Base-by-base conservation (phyloP, 2,329 filamentous ascomycete species). In the Hypocrella siamensis region DNA sequence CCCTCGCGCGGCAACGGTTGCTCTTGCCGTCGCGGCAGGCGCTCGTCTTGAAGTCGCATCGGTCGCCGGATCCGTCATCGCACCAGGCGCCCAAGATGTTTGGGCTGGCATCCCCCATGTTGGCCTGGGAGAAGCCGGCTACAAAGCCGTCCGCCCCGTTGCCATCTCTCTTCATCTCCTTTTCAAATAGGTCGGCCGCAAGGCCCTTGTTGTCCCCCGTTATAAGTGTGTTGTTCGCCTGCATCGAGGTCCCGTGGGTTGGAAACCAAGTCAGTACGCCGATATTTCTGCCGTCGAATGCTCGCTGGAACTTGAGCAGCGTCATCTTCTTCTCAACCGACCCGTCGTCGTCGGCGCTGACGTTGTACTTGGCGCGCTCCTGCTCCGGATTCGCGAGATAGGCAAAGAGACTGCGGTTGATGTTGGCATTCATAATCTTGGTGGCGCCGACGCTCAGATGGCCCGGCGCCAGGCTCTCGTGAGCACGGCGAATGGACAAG, bases 181-280 rank as follows among this genome's bases (percentile, higher is more conserved):
- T 71, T 51, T 94, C 86, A 40, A 93, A 80, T 5, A 93, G 62
- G 43, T 78, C 73, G 4, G 84, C 82, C 1, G 86, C 85, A 5
- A 93, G 79, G 5, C 86, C 86, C 57, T 94, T 93, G 61, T 94
- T 94, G 52, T 94, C 86, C 18, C 83, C 86, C 3, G 81, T 77
- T 30, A 92, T 74, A 6, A 93, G 64, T 0, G 84, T 93, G 55
- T 93, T 93, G 57, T 93, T 93, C 31, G 80, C 79, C 31, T 84
- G 72, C 63, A 93, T 75, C 2, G 83, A 92, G 0, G 86, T 94
- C 24, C 84, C 84, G 52, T 94, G 86, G 0, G 86, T 83, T 2
- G 86, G 73, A 49, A 88, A 93, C 80, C 85, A 94, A 11, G 82
- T 88, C 38, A 94, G 54, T 4, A 90, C 61, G n/a, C 82, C 85